phyloP scores from a whole-genome alignment of 768 basidiomycete species.

The Roridomyces roridus region DNA sequence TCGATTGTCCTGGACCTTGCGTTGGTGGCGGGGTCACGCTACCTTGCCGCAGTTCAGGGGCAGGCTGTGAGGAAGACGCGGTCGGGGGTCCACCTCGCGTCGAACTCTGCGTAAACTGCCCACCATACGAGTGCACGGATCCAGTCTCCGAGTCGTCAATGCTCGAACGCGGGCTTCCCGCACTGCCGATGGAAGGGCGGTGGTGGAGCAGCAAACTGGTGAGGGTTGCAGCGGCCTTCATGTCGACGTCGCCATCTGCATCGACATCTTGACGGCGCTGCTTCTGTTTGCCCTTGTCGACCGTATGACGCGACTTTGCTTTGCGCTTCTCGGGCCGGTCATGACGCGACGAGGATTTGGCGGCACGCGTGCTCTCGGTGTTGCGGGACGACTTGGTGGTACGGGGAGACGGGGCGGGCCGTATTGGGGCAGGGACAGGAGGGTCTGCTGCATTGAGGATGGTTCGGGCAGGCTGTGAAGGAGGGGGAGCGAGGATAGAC shows the following conservation, averaged over 20 bases:
- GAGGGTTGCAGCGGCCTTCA: constrained; percentile 84
- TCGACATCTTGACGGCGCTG: too few relatives aligned
- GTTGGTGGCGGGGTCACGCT: constrained; percentile 30
- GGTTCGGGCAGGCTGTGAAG: constrained; percentile 78
- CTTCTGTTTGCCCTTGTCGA: too few relatives aligned
- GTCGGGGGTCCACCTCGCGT: constrained; percentile 55
- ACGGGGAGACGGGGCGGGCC: constrained; percentile 52
- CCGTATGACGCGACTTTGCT: constrained; percentile 35
- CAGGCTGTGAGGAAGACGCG: constrained; percentile 30
- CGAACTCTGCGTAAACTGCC: constrained; percentile 71
- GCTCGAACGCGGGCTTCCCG: constrained; percentile 75
- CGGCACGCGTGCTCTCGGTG: constrained; percentile 54
- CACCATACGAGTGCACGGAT: constrained; percentile 62
- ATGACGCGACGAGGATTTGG: constrained; percentile 40
- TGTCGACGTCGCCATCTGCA: constrained; percentile 68
- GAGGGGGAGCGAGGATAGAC: constrained; percentile 79
- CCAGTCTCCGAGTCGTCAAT: constrained; percentile 72
- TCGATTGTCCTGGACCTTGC: constrained; percentile 29
- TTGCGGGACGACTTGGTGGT: constrained; percentile 48
- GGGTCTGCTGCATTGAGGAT: constrained; percentile 77
- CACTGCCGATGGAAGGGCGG: constrained; percentile 65
- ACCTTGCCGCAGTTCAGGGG: constrained; percentile 42
- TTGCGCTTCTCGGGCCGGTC: constrained; percentile 48
- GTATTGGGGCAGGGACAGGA: constrained; percentile 61
- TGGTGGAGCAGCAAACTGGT: constrained; percentile 74